Conservation (phyloP, 768 basidiomycete genomes). For the Pleurotus citrinopileatus region DNA sequence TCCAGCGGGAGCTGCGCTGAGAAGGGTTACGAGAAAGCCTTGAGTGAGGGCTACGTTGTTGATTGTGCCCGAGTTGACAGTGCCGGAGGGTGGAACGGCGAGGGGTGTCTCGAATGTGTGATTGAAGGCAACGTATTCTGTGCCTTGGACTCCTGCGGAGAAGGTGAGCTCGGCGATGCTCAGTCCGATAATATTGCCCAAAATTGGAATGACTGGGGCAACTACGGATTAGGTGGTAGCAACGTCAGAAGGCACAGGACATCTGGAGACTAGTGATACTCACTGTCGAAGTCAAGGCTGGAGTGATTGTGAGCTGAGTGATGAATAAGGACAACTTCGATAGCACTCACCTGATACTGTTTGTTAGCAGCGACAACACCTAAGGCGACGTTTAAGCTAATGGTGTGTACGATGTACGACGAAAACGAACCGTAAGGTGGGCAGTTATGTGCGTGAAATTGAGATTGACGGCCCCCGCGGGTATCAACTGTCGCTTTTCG, state of each 20-base stretch:
- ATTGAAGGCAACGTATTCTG: not conserved
- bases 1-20: not conserved
- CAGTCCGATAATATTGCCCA: not conserved
- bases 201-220: not conserved
- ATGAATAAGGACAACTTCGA: not conserved
- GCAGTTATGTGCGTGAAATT: not conserved
- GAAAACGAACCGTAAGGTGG: not conserved
- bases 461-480: not conserved
- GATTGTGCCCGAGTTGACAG: conserved; percentile 2
- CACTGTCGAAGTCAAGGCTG: conserved; percentile 3
- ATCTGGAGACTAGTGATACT: not conserved
- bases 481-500: not conserved
- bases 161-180: not conserved
- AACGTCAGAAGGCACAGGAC: not conserved
- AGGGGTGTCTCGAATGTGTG: conserved; percentile 4
- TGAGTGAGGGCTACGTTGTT: not conserved
- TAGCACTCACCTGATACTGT: not conserved
- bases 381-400: not conserved
- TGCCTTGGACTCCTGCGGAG: not conserved
- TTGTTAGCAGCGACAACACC: not conserved
- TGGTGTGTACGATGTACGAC: not conserved
- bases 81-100: not conserved
- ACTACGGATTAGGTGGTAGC: not conserved
- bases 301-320: not conserved
- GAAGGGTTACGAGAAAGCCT: not conserved